phyloP scores from a whole-genome alignment of 2,329 filamentous ascomycete genomes.

The Hypoxylon sp. region DNA sequence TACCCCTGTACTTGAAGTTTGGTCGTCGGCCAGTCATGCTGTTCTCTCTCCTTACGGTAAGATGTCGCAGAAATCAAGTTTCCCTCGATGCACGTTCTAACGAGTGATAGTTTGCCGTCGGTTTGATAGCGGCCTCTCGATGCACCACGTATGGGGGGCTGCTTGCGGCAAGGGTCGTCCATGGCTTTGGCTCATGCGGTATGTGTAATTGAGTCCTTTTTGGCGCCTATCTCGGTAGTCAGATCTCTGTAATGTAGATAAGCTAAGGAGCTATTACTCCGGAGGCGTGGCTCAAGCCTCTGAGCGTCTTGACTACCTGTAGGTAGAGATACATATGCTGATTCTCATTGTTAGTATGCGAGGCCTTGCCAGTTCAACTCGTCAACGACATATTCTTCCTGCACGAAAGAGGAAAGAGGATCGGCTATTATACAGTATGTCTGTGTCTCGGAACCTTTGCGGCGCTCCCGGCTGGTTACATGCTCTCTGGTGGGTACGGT shows the following conservation, averaged over 20 bases:
- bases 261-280: background rate
- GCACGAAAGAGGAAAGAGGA: conserved; percentile 65
- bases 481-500: conserved; percentile 70
- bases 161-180: conserved; percentile 59
- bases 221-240: background rate
- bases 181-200: conserved; percentile 58
- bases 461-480: conserved; percentile 72
- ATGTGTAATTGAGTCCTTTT: background rate
- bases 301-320: background rate
- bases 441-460: conserved; percentile 70
- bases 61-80: conserved; percentile 17
- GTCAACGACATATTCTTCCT: conserved; percentile 65
- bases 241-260: background rate
- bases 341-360: conserved; percentile 54
- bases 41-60: conserved; percentile 57
- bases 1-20: conserved; percentile 69
- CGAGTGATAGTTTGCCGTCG: conserved; percentile 56
- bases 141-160: conserved; percentile 56
- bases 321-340: background rate
- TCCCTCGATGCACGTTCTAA: conserved; percentile 12
- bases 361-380: conserved; percentile 62
- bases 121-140: conserved; percentile 59
- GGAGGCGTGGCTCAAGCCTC: background rate
- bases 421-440: conserved; percentile 73
- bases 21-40: conserved; percentile 63